Conservation (phyloP, 768 basidiomycete genomes). For the Rhizopogon vinicolor region DNA sequence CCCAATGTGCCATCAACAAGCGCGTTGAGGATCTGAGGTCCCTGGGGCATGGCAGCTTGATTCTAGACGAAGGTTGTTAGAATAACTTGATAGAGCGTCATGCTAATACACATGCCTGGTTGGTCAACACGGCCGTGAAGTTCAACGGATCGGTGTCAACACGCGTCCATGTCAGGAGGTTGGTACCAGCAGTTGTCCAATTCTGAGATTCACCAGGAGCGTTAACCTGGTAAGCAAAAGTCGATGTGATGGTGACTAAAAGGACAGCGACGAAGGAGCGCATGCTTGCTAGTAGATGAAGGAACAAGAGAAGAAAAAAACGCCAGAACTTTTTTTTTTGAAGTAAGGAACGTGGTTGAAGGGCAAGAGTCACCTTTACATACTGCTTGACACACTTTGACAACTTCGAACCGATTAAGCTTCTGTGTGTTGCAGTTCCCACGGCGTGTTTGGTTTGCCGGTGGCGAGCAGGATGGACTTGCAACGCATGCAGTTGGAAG, state of each 20-base stretch:
- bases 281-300: constrained; percentile 32
- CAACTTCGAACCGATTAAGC: constrained; percentile 2
- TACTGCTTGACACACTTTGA: constrained; percentile 3
- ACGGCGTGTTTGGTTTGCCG: constrained; percentile 6
- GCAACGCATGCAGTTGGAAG: not conserved
- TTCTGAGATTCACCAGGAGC: constrained; percentile 39
- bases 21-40: constrained; percentile 47
- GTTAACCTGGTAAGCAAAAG: constrained; percentile 60
- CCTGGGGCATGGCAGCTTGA: constrained; percentile 23
- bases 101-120: constrained; percentile 39
- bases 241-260: constrained; percentile 48
- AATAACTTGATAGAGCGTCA: not conserved
- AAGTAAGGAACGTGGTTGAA: constrained; percentile 13
- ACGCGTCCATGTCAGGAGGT: constrained; percentile 53
- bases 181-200: constrained; percentile 57
- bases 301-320: constrained; percentile 10
- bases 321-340: constrained; percentile 14
- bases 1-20: constrained; percentile 46
- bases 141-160: constrained; percentile 63
- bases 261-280: constrained; percentile 37
- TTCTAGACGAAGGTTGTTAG: constrained; percentile 25
- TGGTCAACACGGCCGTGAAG: constrained; percentile 67
- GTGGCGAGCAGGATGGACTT: not conserved
- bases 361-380: constrained; percentile 3
- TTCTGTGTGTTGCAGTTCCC: constrained; percentile 11